phyloP scores from a whole-genome alignment of 176 grass and related monocot genomes.

The Cymbopogon citratus region DNA sequence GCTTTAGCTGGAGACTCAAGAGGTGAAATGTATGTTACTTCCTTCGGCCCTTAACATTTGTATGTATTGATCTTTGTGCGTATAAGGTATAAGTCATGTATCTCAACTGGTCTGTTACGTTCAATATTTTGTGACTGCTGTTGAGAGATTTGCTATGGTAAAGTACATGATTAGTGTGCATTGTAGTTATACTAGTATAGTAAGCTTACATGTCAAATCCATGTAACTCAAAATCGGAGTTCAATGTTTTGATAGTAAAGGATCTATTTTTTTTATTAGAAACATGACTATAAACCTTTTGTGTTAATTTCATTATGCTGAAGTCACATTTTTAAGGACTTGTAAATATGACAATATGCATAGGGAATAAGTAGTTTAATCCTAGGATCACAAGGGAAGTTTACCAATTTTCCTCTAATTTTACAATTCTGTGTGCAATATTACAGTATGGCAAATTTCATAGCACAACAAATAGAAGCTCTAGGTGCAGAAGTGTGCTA shows the following conservation, averaged over 20 bases:
- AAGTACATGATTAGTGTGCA: slow-evolving; percentile 2
- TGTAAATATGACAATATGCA: not conserved
- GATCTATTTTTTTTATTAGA: not conserved
- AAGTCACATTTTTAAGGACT: not conserved
- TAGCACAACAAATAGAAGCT: slow-evolving; percentile 53
- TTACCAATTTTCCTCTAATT: slow-evolving; percentile 3
- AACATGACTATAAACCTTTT: not conserved
- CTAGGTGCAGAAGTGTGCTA: slow-evolving; percentile 82
- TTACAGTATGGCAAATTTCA: slow-evolving; percentile 59
- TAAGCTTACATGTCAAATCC: not conserved
- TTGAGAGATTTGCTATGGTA: not conserved
- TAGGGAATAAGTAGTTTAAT: not conserved
- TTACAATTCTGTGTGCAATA: not conserved
- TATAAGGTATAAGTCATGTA: no score
- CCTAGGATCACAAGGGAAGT: not conserved
- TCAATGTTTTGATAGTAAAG: not conserved
- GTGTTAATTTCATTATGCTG: not conserved
- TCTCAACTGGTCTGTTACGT: not conserved
- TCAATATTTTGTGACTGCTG: slow-evolving; percentile 4
- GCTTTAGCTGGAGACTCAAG: slow-evolving; percentile 23
- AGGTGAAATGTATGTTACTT: slow-evolving; percentile 35
- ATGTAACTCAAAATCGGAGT: not conserved
- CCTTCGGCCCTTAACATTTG: slow-evolving; percentile 1
- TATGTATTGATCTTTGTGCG: not conserved
- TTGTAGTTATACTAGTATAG: not conserved